Evolutionary conservation across 75 land plant genomes (phyloP).

Genomic region (Picea sitchensis): DNA sequence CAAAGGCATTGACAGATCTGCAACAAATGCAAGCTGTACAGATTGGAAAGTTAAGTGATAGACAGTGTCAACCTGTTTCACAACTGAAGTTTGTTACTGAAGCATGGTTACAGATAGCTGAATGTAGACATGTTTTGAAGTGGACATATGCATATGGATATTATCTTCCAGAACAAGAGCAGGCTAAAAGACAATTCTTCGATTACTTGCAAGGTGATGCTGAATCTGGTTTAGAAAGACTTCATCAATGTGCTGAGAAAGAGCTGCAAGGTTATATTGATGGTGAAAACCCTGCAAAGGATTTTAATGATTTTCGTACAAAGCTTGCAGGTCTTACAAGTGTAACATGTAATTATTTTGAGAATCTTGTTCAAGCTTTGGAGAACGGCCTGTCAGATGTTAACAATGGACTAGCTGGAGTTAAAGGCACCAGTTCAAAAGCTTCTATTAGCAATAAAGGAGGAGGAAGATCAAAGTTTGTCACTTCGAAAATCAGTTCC

Average conservation of each 20-base stretch:
- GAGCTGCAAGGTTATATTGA: slow-evolving; percentile 70
- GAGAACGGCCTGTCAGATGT: slow-evolving; percentile 86
- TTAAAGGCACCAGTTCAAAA: too few species aligned
- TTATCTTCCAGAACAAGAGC: slow-evolving; percentile 82
- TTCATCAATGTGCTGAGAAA: slow-evolving; percentile 98
- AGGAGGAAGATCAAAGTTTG: too few species aligned
- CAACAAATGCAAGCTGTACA: slow-evolving; percentile 86
- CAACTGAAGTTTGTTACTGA: slow-evolving; percentile 93
- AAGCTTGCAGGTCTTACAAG: slow-evolving; percentile 93
- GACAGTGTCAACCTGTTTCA: slow-evolving; percentile 84
- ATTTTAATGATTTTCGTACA: slow-evolving; percentile 88
- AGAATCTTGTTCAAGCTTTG: slow-evolving; percentile 84
- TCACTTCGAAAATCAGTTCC: too few species aligned
- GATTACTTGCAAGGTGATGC: slow-evolving; percentile 99
- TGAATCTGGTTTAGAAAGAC: slow-evolving; percentile 86
- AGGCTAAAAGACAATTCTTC: slow-evolving; percentile 70
- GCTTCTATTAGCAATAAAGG: too few species aligned
- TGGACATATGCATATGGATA: slow-evolving; percentile 99
- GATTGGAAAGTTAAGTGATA: slow-evolving; percentile 91
- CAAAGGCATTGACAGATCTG: slow-evolving; percentile 79
- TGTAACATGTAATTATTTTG: slow-evolving; percentile 91
- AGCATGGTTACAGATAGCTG: slow-evolving; percentile 97
- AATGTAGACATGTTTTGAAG: slow-evolving; percentile 77
- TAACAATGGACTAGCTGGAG: slow-evolving; percentile 14
- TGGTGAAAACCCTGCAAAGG: slow-evolving; percentile 49